A percentile compares a stretch with the other conserved stretches of the same genome.
phyloP scores from a whole-genome alignment of 2,329 filamentous ascomycete species.

The Fusarium sp. region DNA sequence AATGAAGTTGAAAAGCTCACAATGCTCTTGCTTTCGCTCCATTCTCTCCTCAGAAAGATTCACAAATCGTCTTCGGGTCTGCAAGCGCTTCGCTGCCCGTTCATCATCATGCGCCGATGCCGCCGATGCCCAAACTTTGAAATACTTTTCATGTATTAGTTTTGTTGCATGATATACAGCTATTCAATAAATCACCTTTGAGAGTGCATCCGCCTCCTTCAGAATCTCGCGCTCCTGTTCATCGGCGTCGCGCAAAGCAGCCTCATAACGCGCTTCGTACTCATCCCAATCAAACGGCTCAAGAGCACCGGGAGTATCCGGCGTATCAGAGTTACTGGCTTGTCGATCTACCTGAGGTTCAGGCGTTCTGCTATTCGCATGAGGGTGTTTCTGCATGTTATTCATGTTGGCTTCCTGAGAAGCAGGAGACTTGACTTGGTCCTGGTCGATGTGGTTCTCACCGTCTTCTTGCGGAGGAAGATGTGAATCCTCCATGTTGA shows the following conservation, averaged over 20 bases:
- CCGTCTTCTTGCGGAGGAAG: slow-evolving; percentile 35
- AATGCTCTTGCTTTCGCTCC: slow-evolving; percentile 81
- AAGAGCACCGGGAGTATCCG: slow-evolving; percentile 67
- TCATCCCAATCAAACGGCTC: slow-evolving; percentile 79
- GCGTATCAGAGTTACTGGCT: slow-evolving; percentile 53
- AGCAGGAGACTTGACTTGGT: slow-evolving; percentile 24
- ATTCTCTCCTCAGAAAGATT: slow-evolving; percentile 79
- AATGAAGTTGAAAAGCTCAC: slow-evolving; percentile 64
- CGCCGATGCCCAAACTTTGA: slow-evolving; percentile 81
- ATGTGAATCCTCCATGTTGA: slow-evolving; percentile 42
- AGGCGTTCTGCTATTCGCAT: slow-evolving; percentile 53
- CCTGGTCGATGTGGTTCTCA: slow-evolving; percentile 31
- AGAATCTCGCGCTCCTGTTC: slow-evolving; percentile 74
- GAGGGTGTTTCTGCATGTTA: slow-evolving; percentile 38
- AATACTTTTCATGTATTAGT: slow-evolving; percentile 69
- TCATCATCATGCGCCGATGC: slow-evolving; percentile 80
- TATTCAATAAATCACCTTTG: slow-evolving; percentile 63
- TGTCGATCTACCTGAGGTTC: slow-evolving; percentile 55
- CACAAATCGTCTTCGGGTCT: slow-evolving; percentile 83
- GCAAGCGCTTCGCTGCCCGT: slow-evolving; percentile 82
- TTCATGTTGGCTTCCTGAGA: slow-evolving; percentile 41
- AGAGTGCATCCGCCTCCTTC: slow-evolving; percentile 75
- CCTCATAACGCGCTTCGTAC: slow-evolving; percentile 77
- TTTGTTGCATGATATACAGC: neutral
- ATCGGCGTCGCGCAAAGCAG: slow-evolving; percentile 73